phyloP scores from a whole-genome alignment of 2,329 filamentous ascomycete genomes.

The Epichloe scottii region DNA sequence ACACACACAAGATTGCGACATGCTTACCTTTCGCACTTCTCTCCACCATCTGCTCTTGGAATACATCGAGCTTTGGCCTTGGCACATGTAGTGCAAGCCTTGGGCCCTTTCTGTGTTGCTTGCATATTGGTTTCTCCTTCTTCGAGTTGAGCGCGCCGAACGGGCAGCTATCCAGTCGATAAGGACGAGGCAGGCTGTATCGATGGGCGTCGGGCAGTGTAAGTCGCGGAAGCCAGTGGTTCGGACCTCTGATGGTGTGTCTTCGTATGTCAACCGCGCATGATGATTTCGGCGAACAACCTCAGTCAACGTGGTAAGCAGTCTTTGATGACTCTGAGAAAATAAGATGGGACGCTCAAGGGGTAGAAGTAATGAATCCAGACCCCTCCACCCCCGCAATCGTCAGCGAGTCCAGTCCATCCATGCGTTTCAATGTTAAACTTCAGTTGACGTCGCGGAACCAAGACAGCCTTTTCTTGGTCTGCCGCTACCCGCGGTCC shows the following conservation, averaged over 20 bases:
- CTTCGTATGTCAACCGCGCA: neutral
- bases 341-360: neutral
- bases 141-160: neutral
- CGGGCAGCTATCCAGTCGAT: neutral
- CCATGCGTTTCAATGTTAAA: conserved; percentile 1
- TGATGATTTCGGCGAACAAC: neutral
- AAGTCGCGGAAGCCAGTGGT: neutral
- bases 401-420: conserved; percentile 1
- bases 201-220: neutral
- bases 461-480: neutral
- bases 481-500: neutral
- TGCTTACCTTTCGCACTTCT: conserved; percentile 35
- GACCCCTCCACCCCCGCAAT: neutral
- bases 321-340: neutral
- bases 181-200: neutral
- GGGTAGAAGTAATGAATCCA: neutral
- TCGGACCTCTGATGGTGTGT: neutral
- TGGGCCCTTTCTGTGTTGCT: conserved; percentile 28
- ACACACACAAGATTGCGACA: neutral
- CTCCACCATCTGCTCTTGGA: conserved; percentile 24
- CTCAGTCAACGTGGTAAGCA: neutral
- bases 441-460: neutral
- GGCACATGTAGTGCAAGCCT: conserved; percentile 37
- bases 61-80: conserved; percentile 40
- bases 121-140: conserved; percentile 10